Percentiles rank a stretch among this genome's conserved stretches.
These are phyloP conservation scores for Hortaea sp. DNA, from an alignment of 2,329 filamentous ascomycete species.

Conservation along the genomic window DNA sequence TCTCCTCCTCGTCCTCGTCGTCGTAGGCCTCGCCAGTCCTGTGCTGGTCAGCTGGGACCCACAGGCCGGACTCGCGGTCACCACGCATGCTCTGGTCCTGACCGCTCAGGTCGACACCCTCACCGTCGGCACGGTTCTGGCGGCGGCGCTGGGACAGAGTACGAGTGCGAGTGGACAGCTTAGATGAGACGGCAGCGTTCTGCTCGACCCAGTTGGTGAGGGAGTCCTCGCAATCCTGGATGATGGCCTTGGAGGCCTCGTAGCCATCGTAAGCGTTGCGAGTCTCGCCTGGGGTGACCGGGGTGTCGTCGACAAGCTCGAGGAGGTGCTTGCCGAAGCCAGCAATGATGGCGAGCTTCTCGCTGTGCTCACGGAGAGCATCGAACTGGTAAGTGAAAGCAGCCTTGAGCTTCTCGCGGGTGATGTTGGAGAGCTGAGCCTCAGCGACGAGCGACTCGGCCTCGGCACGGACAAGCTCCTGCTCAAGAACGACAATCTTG, in stretches of 20 bases:
- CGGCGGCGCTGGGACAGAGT: slow-evolving; percentile 74
- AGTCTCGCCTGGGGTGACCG: slow-evolving; percentile 94
- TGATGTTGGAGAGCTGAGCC: slow-evolving; percentile 97
- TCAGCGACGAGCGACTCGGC: slow-evolving; percentile 98
- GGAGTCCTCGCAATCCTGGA: slow-evolving; percentile 96
- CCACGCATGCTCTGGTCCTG: slow-evolving; percentile 63
- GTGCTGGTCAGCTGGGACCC: slow-evolving; percentile 67
- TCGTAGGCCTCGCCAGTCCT: slow-evolving; percentile 48
- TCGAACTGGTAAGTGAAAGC: slow-evolving; percentile 98
- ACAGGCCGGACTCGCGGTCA: slow-evolving; percentile 60
- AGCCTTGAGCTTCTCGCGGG: slow-evolving; percentile 97
- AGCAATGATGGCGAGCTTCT: slow-evolving; percentile 96
- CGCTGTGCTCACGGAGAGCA: slow-evolving; percentile 90
- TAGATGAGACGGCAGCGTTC: slow-evolving; percentile 78
- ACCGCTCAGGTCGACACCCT: slow-evolving; percentile 70
- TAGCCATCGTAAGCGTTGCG: slow-evolving; percentile 94
- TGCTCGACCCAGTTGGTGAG: slow-evolving; percentile 94
- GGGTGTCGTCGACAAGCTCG: slow-evolving; percentile 90
- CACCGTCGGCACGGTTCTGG: slow-evolving; percentile 38
- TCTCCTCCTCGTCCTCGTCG: slow-evolving; percentile 53
- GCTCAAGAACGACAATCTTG: slow-evolving; percentile 93
- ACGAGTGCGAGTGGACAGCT: slow-evolving; percentile 77
- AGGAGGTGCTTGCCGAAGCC: slow-evolving; percentile 97
- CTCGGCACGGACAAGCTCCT: slow-evolving; percentile 95
- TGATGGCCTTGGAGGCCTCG: slow-evolving; percentile 95